These are phyloP conservation scores for Fusarium euwallaceae DNA, from an alignment of 2,329 filamentous ascomycete species.

Conservation along the genomic window DNA sequence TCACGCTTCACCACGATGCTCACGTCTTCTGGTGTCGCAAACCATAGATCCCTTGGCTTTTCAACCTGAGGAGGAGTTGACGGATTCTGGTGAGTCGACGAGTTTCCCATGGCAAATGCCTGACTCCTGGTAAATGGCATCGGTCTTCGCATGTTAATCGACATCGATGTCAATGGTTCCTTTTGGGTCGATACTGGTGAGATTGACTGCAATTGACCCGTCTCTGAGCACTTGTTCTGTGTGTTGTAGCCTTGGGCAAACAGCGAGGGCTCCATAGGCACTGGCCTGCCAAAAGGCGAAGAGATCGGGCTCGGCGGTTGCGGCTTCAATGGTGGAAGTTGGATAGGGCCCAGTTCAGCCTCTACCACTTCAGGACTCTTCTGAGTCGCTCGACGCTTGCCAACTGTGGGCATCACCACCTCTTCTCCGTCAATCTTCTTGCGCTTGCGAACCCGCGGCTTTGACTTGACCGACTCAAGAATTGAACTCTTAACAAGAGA, in stretches of 20 bases:
- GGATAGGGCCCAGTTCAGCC: slow-evolving; percentile 35
- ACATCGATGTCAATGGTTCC: slow-evolving; percentile 48
- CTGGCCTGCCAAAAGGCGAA: slow-evolving; percentile 39
- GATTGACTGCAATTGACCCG: slow-evolving; percentile 37
- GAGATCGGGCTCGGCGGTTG: slow-evolving; percentile 29
- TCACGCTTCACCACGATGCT: slow-evolving; percentile 28
- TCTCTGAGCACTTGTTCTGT: slow-evolving; percentile 26
- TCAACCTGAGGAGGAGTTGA: slow-evolving; percentile 39
- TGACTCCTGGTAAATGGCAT: slow-evolving; percentile 35
- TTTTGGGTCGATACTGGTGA: slow-evolving; percentile 24
- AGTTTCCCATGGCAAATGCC: slow-evolving; percentile 42
- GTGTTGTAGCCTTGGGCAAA: slow-evolving; percentile 8
- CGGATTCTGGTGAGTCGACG: slow-evolving; percentile 32
- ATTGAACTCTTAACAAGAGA: slow-evolving; percentile 56
- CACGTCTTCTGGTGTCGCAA: slow-evolving; percentile 13
- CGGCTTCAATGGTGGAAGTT: slow-evolving; percentile 50
- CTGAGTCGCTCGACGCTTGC: slow-evolving; percentile 33
- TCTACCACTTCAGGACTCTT: slow-evolving; percentile 13
- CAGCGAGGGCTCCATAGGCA: slow-evolving; percentile 47
- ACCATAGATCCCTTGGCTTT: slow-evolving; percentile 30
- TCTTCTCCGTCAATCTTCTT: slow-evolving; percentile 60
- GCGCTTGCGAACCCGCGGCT: slow-evolving; percentile 61
- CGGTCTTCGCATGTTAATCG: slow-evolving; percentile 48
- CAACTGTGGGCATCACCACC: slow-evolving; percentile 43
- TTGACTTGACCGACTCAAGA: slow-evolving; percentile 64